These are phyloP conservation scores for Macrocystidia cucumis DNA, from an alignment of 1,284 basidiomycete species.

Conservation along the genomic window DNA sequence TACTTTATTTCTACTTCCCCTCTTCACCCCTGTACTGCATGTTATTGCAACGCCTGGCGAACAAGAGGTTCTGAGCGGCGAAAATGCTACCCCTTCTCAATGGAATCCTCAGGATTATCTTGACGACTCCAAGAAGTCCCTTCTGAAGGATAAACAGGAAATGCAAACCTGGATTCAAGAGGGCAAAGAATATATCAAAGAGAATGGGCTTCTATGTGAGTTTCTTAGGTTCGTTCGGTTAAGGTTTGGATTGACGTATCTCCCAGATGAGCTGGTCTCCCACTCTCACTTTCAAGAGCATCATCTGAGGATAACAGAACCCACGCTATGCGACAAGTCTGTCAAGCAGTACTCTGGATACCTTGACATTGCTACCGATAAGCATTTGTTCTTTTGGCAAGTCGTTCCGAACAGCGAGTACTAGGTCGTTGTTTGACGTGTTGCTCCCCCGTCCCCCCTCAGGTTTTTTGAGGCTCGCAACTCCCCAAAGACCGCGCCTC, in stretches of 20 bases:
- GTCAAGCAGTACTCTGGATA: conserved; percentile 89
- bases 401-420: conserved; percentile 12
- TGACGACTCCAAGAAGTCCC: conserved; percentile 31
- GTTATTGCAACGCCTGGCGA: too few relatives aligned
- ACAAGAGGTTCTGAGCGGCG: too few relatives aligned
- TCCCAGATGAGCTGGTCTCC: conserved; percentile 64
- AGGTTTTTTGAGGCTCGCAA: conserved; percentile 84
- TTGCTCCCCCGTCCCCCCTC: too few relatives aligned
- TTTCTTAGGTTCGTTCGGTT: conserved; percentile 7
- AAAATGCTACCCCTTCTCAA: too few relatives aligned
- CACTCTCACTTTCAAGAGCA: conserved; percentile 68
- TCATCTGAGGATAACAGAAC: conserved; percentile 65
- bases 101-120: conserved; percentile 26
- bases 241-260: conserved; percentile 3
- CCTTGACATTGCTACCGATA: conserved; percentile 79
- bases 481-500: conserved; percentile 68
- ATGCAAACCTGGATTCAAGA: conserved; percentile 46
- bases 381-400: conserved; percentile 85
- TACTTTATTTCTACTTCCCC: too few relatives aligned
- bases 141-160: conserved; percentile 37
- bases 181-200: conserved; percentile 59
- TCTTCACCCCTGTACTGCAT: too few relatives aligned
- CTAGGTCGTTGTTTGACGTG: too few relatives aligned
- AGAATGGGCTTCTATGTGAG: conserved; percentile 56
- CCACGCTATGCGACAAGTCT: conserved; percentile 72